These are phyloP conservation scores for Solanum pimpinellifolium DNA, from an alignment of 257 asterid genomes.

Conservation along the genomic window DNA sequence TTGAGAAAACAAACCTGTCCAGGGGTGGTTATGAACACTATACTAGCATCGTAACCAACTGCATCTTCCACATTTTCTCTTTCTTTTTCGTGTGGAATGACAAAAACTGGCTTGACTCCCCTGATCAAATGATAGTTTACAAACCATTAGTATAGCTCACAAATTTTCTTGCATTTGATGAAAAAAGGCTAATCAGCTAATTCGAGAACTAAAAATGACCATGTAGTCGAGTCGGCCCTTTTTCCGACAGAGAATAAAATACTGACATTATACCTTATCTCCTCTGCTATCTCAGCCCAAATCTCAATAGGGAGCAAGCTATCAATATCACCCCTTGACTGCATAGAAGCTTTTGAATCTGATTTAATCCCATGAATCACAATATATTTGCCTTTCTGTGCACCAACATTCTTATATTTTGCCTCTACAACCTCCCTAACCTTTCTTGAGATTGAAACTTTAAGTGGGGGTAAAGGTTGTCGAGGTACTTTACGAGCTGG, in stretches of 20 bases:
- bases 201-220: neutral
- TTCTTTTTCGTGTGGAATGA: constrained; percentile 81
- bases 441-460: constrained; percentile 64
- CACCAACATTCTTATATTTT: constrained; percentile 60
- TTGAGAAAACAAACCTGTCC: constrained; percentile 50
- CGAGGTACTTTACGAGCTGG: constrained; percentile 66
- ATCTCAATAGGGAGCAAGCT: constrained; percentile 83
- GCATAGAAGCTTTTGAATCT: constrained; percentile 92
- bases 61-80: constrained; percentile 60
- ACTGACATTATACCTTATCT: constrained; percentile 33
- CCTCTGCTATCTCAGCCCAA: constrained; percentile 64
- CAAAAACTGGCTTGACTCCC: constrained; percentile 62
- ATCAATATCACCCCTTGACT: constrained; percentile 71
- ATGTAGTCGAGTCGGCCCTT: too few relatives aligned
- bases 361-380: constrained; percentile 83
- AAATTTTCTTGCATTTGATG: neutral
- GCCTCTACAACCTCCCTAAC: constrained; percentile 66
- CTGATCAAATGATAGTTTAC: constrained; percentile 20
- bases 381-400: constrained; percentile 53
- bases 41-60: constrained; percentile 61
- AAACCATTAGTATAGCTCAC: neutral
- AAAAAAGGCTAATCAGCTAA: neutral
- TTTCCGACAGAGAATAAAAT: neutral
- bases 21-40: constrained; percentile 80
- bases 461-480: constrained; percentile 53